These are phyloP conservation scores for Euptelea pleiosperma DNA, from an alignment of 164 flowering plant genomes.

Conservation along the genomic window DNA sequence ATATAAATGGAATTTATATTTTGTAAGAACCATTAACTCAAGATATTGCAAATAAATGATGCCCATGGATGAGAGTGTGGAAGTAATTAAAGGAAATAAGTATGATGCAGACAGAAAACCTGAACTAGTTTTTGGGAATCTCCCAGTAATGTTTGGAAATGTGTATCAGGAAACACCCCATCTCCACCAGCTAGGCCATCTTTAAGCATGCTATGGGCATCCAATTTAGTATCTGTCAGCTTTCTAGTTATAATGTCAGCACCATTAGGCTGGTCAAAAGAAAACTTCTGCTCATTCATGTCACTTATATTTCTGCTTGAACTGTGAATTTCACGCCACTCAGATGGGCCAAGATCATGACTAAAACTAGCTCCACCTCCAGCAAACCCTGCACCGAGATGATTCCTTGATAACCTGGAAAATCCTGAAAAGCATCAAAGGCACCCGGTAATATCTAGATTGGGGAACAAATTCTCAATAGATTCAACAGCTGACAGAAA, in stretches of 20 bases:
- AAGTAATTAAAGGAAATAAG: not conserved
- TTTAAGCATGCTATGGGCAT: slow-evolving; percentile 12
- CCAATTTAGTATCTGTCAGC: slow-evolving; percentile 22
- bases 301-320: slow-evolving; percentile 11
- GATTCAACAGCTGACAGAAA: not conserved
- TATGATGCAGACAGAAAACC: slow-evolving; percentile 22
- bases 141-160: slow-evolving; percentile 6
- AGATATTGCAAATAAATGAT: not conserved
- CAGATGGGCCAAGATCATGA: slow-evolving; percentile 15
- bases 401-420: slow-evolving; percentile 12
- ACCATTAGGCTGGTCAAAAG: slow-evolving; percentile 20
- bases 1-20: too few species aligned
- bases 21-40: not conserved
- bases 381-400: slow-evolving; percentile 17
- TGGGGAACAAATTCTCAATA: not conserved
- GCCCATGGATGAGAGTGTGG: not conserved
- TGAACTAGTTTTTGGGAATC: slow-evolving; percentile 19
- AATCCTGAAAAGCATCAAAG: slow-evolving; percentile 23
- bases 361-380: slow-evolving; percentile 23
- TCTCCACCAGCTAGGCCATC: slow-evolving; percentile 17
- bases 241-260: slow-evolving; percentile 24
- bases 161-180: slow-evolving; percentile 18
- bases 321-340: slow-evolving; percentile 25
- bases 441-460: not conserved
- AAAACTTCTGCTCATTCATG: slow-evolving; percentile 18